Percentiles rank a stretch among this genome's conserved stretches.
phyloP scores from a whole-genome alignment of 169 alveolate species.

The Amoebophrya sp. region DNA sequence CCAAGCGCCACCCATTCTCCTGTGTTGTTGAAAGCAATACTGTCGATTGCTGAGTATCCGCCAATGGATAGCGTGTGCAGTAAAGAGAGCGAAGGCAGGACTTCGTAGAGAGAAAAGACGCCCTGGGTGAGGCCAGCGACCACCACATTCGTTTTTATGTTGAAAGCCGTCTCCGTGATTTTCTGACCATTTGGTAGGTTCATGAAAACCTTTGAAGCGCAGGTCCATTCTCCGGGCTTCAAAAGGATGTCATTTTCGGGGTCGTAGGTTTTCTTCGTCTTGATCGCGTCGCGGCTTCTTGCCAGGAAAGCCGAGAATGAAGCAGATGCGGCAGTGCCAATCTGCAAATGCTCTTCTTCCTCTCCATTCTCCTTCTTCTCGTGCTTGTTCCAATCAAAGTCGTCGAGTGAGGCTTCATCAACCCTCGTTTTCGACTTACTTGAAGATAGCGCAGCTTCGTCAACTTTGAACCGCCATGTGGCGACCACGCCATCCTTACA shows the following conservation, averaged over 20 bases:
- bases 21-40: slow-evolving; percentile 47
- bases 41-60: slow-evolving; percentile 35
- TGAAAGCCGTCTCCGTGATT: neutral
- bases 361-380: neutral
- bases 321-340: neutral
- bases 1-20: slow-evolving; percentile 86
- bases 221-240: slow-evolving; percentile 5
- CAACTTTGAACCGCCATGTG: neutral
- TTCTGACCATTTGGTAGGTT: neutral
- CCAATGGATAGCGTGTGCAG: slow-evolving; percentile 46
- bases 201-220: neutral
- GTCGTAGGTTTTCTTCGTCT: neutral
- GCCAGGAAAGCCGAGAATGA: neutral
- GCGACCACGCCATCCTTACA: slow-evolving; percentile 22
- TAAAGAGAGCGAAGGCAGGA: slow-evolving; percentile 32
- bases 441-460: neutral
- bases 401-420: neutral
- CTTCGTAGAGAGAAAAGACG: slow-evolving; percentile 43
- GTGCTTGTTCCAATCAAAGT: slow-evolving; percentile 29
- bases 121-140: slow-evolving; percentile 49
- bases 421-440: too few relatives aligned
- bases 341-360: neutral
- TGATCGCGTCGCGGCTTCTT: neutral
- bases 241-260: neutral
- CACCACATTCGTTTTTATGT: slow-evolving; percentile 25